These are phyloP conservation scores for Acanthochlamys bracteata DNA, from an alignment of 106 monocot species.

Conservation along the genomic window DNA sequence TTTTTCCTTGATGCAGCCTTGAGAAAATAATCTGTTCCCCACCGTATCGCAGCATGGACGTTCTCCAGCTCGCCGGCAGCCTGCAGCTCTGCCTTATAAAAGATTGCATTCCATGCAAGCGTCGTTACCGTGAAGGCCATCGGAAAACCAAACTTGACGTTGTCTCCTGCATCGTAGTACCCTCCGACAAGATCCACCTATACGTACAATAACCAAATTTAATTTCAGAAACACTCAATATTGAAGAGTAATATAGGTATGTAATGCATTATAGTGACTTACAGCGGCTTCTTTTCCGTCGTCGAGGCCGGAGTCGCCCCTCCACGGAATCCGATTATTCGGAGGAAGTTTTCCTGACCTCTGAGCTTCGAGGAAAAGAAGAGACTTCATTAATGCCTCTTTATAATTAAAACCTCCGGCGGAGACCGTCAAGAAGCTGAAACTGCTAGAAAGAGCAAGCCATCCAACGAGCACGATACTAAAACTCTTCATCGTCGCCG, in stretches of 20 bases:
- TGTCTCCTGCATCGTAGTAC: constrained; percentile 91
- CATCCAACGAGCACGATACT: constrained; percentile 12
- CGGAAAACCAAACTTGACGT: constrained; percentile 85
- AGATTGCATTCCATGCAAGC: constrained; percentile 67
- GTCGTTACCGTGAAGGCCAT: constrained; percentile 96
- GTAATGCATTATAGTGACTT: constrained; percentile 2
- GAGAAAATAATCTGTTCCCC: constrained; percentile 94
- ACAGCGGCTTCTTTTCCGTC: constrained; percentile 66
- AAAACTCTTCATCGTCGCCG: not conserved
- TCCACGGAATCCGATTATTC: constrained; percentile 50
- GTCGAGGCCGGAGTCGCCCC: constrained; percentile 57
- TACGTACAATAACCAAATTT: too few relatives aligned
- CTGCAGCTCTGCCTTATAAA: constrained; percentile 43
- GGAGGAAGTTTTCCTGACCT: constrained; percentile 53
- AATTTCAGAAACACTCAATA: too few relatives aligned
- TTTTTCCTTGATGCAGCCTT: constrained; percentile 48
- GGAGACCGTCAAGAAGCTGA: constrained; percentile 1
- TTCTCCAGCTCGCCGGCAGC: constrained; percentile 45
- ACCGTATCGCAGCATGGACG: constrained; percentile 56
- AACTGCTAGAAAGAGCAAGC: constrained; percentile 19
- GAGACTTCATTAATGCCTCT: constrained; percentile 50
- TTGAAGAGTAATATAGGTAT: not conserved
- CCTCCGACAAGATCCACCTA: constrained; percentile 67
- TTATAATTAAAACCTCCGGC: constrained; percentile 31
- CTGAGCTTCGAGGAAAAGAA: constrained; percentile 64